Evolutionary conservation across 139 green algal genomes (phyloP), one percentile per base, ranked within the genome.

Genomic region (Auxenochlorella pyrenoidosa): DNA sequence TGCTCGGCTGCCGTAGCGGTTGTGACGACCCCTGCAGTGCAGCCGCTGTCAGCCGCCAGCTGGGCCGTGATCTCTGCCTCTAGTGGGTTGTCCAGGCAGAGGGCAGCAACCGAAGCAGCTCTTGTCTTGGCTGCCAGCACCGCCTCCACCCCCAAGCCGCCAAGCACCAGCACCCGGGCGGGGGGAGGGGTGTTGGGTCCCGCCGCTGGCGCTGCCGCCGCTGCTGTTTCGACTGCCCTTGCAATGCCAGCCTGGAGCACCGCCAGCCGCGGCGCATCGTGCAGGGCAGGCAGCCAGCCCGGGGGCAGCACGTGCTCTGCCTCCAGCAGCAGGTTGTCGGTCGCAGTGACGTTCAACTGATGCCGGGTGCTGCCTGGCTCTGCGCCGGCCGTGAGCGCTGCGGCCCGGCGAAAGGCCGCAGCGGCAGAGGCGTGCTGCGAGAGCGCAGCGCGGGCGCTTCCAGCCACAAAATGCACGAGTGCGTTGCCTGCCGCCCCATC

Each of bases 251-350:
- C 51, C 38, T 84, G n/a, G 21, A 84, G 58, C 24, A 24, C 38
- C 26, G 79, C 79, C 36, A 84, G 79, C 24, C 79, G 79, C 32
- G 58, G 79, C 18, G 38, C 58, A 26, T 84, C 79, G 59, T 84
- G 54, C 59, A 84, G 59, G 24, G 58, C 40, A 6, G 58, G 21
- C 68, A 73, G 51, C 79, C 79, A 84, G 59, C 16, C 16, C 10
- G 79, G 40, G 0, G 54, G 79, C 58, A 84, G 59, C 58, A 34
- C 79, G 1, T 26, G 34, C 26, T 75, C 58, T 22, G 32, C 66
- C 58, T 84, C 79, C 0, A 73, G 58, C 79, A 75, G 79, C 38
- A 84, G 40, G 58, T 73, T 84, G 36, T 84, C 58, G 22, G 79
- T 34, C 10, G 47, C 36, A 3, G 79, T 68, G 24, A 60, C n/a